Evolutionary conservation across 495 filamentous ascomycete species (phyloP).

Genomic region (Penicillium fimorum): DNA sequence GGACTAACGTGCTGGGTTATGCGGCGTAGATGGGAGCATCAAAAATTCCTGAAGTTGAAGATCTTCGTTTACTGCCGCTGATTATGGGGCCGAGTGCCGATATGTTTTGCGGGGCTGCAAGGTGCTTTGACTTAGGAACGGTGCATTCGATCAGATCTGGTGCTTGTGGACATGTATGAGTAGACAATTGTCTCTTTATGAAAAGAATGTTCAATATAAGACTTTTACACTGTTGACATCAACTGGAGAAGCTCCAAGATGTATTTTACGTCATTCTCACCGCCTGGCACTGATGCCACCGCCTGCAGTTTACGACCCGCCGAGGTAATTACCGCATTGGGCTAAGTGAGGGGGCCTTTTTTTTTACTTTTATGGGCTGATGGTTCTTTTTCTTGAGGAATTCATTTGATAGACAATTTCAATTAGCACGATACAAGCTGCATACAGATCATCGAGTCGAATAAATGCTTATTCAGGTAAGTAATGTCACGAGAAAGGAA

Average conservation of each 20-base stretch:
- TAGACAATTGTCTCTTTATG: not conserved
- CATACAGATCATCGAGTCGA: constrained; percentile 11
- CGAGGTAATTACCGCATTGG: constrained; percentile 23
- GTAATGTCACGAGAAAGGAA: constrained; percentile 14
- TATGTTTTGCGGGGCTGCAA: constrained; percentile 3
- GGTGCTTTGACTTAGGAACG: not conserved
- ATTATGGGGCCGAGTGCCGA: constrained; percentile 11
- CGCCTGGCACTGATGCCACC: constrained; percentile 10
- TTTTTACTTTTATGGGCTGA: not conserved
- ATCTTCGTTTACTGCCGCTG: constrained; percentile 8
- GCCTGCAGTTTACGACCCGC: constrained; percentile 6
- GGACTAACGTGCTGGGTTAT: constrained; percentile 40
- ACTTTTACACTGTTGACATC: not conserved
- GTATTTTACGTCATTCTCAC: constrained; percentile 13
- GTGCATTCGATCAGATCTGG: not conserved
- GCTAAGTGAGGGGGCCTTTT: constrained; percentile 15
- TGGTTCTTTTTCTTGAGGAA: not conserved
- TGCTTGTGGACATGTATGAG: not conserved
- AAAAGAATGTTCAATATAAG: not conserved
- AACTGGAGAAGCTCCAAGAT: not conserved
- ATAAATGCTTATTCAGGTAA: constrained; percentile 13
- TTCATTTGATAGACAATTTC: constrained; percentile 3
- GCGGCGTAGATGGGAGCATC: constrained; percentile 44
- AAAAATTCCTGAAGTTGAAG: constrained; percentile 19
- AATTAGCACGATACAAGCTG: constrained; percentile 16